Base-by-base conservation (phyloP, 305 asterid species). In the Fraxinus greggii region DNA sequence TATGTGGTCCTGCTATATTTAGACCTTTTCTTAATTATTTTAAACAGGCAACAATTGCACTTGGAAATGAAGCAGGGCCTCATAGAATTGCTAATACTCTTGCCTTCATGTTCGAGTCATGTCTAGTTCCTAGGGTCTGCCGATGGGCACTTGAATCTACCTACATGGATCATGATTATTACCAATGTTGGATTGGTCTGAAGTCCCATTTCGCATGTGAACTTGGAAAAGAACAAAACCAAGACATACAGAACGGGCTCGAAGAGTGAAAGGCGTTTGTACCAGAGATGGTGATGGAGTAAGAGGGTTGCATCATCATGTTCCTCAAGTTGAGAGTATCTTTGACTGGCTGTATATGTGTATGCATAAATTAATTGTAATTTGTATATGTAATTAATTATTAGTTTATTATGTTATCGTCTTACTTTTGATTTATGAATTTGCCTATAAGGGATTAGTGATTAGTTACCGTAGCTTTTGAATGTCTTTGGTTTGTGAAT, bases 31-130 rank as follows among this genome's bases (percentile, higher is more conserved):
- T 63, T 63, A 54, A n/a, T 32, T 24, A 26, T 79, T 48, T 42
- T 28, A 19, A 61, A 40, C 95, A 97, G 98, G 91, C 92, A 48
- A 94, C 98, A 12, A 84, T 96, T 70, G 92, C 94, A 23, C 89
- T 81, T 33, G 98, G 94, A 83, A 89, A 88, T 75, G 95, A 92
- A 32, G 94, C 89, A 29, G 94, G 95, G 69, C 99, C 99, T 0
- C 89, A 82, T 32, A 88, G 88, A 87, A 88, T 96, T 48, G 86
- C 90, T 17, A 82, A 88, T 42, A 94, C 98, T 3, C 87, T 96
- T 95, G 99, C 99, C 7, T 96, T 96, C 91, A 96, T 94, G 99
- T 96, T 96, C 17, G 99, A 96, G 88, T 94, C 99, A 2, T 93
- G 98, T 82, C 92, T 96, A 23, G 90, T 94, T 77, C 98, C 98